Evolutionary conservation across 345 rosid species (phyloP).

Genomic region (Salix koriyanagi): DNA sequence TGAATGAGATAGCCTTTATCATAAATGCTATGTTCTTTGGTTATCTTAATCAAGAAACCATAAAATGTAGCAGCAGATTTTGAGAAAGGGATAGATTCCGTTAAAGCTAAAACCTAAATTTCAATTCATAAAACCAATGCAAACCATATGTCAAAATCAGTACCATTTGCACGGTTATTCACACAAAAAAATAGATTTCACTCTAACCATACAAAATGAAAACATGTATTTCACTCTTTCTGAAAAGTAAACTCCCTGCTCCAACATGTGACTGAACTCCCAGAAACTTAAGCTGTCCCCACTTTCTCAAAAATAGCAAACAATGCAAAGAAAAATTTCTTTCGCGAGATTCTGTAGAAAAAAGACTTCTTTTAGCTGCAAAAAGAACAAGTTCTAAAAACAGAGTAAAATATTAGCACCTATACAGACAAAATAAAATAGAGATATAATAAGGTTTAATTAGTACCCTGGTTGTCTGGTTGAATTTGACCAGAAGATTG

Average conservation of each 20-base stretch:
- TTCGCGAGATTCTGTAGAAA: not conserved
- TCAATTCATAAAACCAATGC: not conserved
- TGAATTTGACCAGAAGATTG: slow-evolving; percentile 89
- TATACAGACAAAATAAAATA: not conserved
- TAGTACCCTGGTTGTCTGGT: slow-evolving; percentile 69
- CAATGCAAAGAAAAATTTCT: not conserved
- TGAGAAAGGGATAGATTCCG: not conserved
- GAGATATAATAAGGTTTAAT: not conserved
- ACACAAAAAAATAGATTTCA: not conserved
- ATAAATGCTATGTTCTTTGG: not conserved
- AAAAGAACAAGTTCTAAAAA: not conserved
- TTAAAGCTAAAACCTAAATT: not conserved
- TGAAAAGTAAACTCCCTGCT: not conserved
- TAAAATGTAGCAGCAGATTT: not conserved
- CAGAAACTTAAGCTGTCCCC: not conserved
- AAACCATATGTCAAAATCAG: not conserved
- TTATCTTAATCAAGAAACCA: not conserved
- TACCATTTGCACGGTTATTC: not conserved
- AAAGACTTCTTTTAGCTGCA: not conserved
- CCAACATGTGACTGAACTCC: slow-evolving; percentile 3
- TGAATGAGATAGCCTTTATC: not conserved
- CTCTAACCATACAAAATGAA: not conserved
- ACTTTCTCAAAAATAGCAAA: not conserved
- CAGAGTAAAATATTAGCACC: not conserved
- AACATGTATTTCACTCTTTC: not conserved